Conservation (phyloP, 257 asterid species). For the Rhazya stricta region DNA sequence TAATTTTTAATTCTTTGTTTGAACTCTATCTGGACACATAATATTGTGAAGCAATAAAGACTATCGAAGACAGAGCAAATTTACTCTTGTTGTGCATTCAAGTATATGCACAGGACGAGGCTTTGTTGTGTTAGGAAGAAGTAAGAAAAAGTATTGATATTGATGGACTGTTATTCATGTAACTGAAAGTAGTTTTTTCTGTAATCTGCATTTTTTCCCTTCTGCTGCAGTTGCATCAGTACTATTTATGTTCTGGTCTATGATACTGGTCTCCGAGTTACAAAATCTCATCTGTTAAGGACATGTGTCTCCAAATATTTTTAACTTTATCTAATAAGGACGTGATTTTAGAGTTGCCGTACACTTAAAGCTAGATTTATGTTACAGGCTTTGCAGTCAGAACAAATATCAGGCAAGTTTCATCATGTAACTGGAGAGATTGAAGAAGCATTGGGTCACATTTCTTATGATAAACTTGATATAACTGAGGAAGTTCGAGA, state of each 20-base stretch:
- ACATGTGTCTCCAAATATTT: background rate
- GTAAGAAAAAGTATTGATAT: background rate
- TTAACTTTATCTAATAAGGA: background rate
- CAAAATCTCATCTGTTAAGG: background rate
- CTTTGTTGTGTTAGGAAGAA: background rate
- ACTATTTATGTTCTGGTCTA: background rate
- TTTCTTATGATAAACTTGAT: conserved; percentile 63
- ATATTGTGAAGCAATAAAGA: background rate
- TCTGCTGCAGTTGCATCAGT: background rate
- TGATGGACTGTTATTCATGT: background rate
- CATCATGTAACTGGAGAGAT: conserved; percentile 57
- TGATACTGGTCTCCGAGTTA: background rate
- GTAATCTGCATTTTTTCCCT: background rate
- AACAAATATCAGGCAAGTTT: conserved; percentile 55
- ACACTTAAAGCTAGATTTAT: background rate
- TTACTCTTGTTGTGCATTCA: background rate
- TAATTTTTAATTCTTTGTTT: background rate
- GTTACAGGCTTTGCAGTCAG: conserved; percentile 74
- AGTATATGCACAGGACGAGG: background rate
- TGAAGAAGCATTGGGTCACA: conserved; percentile 65
- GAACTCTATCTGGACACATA: background rate
- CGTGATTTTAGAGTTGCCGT: background rate
- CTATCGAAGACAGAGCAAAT: background rate
- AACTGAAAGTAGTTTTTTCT: background rate
- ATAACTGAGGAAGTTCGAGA: conserved; percentile 89